Evolutionary conservation across 306 rosid species (phyloP), one percentile per base, ranked within the genome.

Genomic region (Alnus glutinosa): DNA sequence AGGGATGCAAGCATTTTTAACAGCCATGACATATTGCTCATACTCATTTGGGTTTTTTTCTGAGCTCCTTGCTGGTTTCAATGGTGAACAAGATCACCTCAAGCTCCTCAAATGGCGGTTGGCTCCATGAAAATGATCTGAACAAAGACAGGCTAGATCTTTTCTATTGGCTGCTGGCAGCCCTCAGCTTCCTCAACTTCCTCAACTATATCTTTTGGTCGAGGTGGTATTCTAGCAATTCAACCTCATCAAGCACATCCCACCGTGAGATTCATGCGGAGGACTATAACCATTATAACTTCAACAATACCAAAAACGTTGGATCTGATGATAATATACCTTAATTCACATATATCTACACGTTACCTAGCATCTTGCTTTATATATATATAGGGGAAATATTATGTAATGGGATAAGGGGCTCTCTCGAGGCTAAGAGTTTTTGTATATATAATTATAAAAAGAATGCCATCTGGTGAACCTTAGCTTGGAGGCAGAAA

Each of bases 141-240:
- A 92, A 94, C 92, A 86, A 89, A 72, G 97, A 94, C 81, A 94
- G 89, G 79, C 90, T 94, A 4, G 97, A 94, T 23, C 96, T 94
- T 76, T 94, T 94, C 91, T 94, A 94, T 72, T 94, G 92, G 93
- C 46, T 92, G 78, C 72, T 90, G 16, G 97, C 95, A 66, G 88
- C 57, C 16, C 85, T 94, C 3, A 92, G 98, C 83, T 88, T 91
- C 82, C 88, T 91, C 73, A 94, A 92, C 86, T 91, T 94, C 80
- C 59, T 94, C 83, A 91, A 83, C 89, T 94, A 88, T 88, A 86
- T 94, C 55, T 92, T 88, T 72, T 94, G 97, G 92, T 89, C 97
- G 0, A 80, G 51, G 49, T 91, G 95, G 91, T 94, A 84, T 72
- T 82, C 89, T 18, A 78, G 76, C 49, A 82, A 58, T 71, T 85